phyloP scores from a whole-genome alignment of 371 early-diverging fungal species.

The Mucor lusitanicus region DNA sequence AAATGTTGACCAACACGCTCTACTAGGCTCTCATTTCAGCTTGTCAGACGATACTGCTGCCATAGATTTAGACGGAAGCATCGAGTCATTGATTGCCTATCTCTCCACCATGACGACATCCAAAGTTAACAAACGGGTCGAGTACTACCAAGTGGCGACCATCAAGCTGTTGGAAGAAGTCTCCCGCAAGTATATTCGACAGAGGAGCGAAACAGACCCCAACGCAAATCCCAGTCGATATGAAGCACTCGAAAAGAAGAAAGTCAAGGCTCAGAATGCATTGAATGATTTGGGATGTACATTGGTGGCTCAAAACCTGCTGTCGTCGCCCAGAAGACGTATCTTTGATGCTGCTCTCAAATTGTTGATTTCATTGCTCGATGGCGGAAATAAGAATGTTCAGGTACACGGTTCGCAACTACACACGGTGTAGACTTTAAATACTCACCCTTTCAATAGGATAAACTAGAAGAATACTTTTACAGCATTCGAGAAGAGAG shows the following conservation, averaged over 20 bases:
- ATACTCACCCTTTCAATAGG: neutral
- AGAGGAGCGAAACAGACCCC: constrained; percentile 6
- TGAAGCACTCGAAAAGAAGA: constrained; percentile 34
- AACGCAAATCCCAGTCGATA: constrained; percentile 25
- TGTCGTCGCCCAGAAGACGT: constrained; percentile 42
- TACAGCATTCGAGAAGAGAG: constrained; percentile 48
- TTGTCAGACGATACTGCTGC: constrained; percentile 4
- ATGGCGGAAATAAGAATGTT: constrained; percentile 60
- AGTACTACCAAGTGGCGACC: constrained; percentile 36
- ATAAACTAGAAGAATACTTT: constrained; percentile 19
- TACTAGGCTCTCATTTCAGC: constrained; percentile 34
- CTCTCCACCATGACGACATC: constrained; percentile 33
- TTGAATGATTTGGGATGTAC: constrained; percentile 57
- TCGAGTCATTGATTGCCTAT: constrained; percentile 34
- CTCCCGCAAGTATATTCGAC: constrained; percentile 26
- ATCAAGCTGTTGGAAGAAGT: constrained; percentile 36
- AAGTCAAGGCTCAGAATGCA: constrained; percentile 41
- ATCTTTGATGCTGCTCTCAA: constrained; percentile 47
- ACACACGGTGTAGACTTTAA: neutral
- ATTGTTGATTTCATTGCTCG: constrained; percentile 50
- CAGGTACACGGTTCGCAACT: constrained; percentile 38
- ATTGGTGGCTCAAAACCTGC: constrained; percentile 52
- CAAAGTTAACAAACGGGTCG: constrained; percentile 13
- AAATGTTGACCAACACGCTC: neutral
- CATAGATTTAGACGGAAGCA: constrained; percentile 16